Evolutionary conservation across 176 grass and related monocot species (phyloP), one percentile per base, ranked within the genome.

Genomic region (Bonia amplexicaulis): DNA sequence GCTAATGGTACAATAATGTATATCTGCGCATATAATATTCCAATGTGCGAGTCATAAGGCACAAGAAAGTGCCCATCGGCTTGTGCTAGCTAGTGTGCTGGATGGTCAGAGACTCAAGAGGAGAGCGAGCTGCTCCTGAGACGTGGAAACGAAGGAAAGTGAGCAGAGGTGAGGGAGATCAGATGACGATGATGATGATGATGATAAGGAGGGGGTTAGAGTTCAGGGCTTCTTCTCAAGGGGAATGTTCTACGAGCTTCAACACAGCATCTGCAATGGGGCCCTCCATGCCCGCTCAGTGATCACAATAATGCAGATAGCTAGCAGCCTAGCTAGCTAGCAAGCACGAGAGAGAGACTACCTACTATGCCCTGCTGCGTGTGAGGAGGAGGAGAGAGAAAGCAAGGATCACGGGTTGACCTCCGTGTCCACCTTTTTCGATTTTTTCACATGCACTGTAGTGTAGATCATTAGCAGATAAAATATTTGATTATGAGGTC

Each of bases 181-280:
- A n/a, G 66, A 64, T 5, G 58, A 11, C 2, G 60, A 45, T 10
- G 42, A 2, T 11, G 2, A 64, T 5, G 58, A 11, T 5, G 60
- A 45, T 10, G 42, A 2, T 11, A n/a, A n/a, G n/a, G 2, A 10
- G 7, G 29, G 31, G 3, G 76, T 22, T n/a, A 22, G 39, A 62
- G 39, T 17, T 57, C 41, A 71, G 55, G 6, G 53, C 35, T 49
- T 16, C 47, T 49, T 15, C 58, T 35, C 29, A 13, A 73, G 25
- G 12, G 78, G 83, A 90, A 90, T 78, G 88, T 90, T 90, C 84
- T 82, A 22, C 79, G 72, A 78, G 46, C 66, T 82, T 90, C 79
- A 86, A 55, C 71, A 54, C 66, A 39, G 13, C 73, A 82, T 77
- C 44, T 69, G 2, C 15, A 20, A 47, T 78, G 80, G 76, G 81